Base-by-base conservation (phyloP, 2,329 filamentous ascomycete genomes). In the Helotiales sp. region DNA sequence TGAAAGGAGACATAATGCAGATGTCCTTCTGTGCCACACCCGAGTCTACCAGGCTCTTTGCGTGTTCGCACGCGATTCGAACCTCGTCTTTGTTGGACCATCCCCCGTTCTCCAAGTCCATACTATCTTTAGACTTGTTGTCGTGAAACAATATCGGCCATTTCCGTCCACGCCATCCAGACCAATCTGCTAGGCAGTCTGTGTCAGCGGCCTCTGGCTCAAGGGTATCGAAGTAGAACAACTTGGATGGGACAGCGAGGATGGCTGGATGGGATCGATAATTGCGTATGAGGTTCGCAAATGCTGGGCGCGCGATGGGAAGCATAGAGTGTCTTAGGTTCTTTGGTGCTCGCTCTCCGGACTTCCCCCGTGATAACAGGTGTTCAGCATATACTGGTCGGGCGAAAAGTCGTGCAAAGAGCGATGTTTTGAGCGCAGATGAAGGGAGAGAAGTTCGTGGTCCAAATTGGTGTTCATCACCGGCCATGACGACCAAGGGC, bases 231-330 rank as follows among this genome's bases (percentile, higher is more conserved):
- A 47, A 17, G 43, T 71, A 71, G 50, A 71, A 71, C 10, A 69
- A 37, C 8, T 68, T 34, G 6, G 70, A 70, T 47, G 70, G 70
- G 15, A 72, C 67, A 5, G 70, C 70, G n/a, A 72, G 70, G 55
- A 72, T 72, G 13, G 70, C 70, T 11, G 70, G 70, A 54, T 72
- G 70, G 4, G 70, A 72, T 10, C 70, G 57, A 24, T 72, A 72
- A 52, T 72, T 72, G 2, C 70, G 66, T 17, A 72, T 70, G 13
- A 72, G 65, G 62, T 72, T 72, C 57, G 65, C 57, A 50, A 72
- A 72, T 1, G 70, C 66, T 2, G 70, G 70, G 5, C 70, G 70
- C 13, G 45, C 6, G 11, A 70, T 70, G 6, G 70, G 70, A 61
- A 72, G 70, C 64, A 72, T 69, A 15, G 49, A 8, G 10, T 47